phyloP scores from a whole-genome alignment of 306 rosid species.

The Hippophae tibetana region DNA sequence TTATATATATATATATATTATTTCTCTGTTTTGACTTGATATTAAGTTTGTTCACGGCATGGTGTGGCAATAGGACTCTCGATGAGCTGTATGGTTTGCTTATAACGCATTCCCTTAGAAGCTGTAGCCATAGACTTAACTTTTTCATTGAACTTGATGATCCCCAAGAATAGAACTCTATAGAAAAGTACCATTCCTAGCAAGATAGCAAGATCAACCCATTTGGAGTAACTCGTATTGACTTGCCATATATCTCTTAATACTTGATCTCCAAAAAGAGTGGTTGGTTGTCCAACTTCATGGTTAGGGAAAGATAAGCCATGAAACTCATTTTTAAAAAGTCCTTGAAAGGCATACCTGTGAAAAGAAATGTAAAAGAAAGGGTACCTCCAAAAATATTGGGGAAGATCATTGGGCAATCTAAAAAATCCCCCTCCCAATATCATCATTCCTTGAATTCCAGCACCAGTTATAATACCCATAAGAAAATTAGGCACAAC shows the following conservation, averaged over 20 bases:
- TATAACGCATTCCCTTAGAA: slow-evolving; percentile 4
- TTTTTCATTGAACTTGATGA: slow-evolving; percentile 40
- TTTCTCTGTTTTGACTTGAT: too few species aligned
- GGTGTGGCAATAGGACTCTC: slow-evolving; percentile 16
- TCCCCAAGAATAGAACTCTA: slow-evolving; percentile 36
- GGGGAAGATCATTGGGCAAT: slow-evolving; percentile 44
- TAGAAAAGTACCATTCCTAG: slow-evolving; percentile 48
- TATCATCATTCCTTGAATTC: slow-evolving; percentile 61
- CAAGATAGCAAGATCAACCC: slow-evolving; percentile 53
- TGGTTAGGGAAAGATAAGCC: slow-evolving; percentile 26
- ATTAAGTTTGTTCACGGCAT: neutral
- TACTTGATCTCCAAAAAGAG: slow-evolving; percentile 26
- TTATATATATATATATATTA: too few species aligned
- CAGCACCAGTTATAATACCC: slow-evolving; percentile 71
- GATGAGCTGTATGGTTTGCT: slow-evolving; percentile 5
- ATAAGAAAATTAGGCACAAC: slow-evolving; percentile 59
- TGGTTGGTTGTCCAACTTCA: neutral
- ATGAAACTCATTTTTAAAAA: slow-evolving; percentile 55
- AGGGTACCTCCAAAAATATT: slow-evolving; percentile 52
- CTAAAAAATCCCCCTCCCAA: slow-evolving; percentile 46
- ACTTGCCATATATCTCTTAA: slow-evolving; percentile 27
- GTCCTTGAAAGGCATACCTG: slow-evolving; percentile 51
- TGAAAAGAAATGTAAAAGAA: slow-evolving; percentile 46
- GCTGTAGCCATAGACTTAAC: slow-evolving; percentile 19
- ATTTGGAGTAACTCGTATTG: slow-evolving; percentile 50